phyloP scores from a whole-genome alignment of 176 grass and related monocot genomes.

The Cenchrus fungigraminus region DNA sequence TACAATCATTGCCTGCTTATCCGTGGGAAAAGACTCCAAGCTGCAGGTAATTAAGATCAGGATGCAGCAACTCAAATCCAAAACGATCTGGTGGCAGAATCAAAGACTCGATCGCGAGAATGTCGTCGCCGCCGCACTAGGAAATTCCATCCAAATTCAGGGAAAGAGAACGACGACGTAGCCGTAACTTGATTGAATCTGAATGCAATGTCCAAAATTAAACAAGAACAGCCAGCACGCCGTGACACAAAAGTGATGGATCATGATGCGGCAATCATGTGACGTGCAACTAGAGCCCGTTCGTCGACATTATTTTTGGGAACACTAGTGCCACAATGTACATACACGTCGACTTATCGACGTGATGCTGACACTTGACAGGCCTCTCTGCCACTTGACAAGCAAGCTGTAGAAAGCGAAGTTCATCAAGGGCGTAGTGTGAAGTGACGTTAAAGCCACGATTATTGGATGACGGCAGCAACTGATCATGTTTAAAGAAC shows the following conservation, averaged over 20 bases:
- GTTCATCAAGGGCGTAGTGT: background rate
- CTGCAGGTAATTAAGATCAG: background rate
- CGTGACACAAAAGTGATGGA: background rate
- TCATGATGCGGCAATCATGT: background rate
- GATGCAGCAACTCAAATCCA: conserved; percentile 15
- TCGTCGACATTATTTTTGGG: background rate
- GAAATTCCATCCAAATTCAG: conserved; percentile 30
- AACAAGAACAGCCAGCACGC: background rate
- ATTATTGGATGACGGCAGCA: conserved; percentile 22
- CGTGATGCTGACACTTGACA: background rate
- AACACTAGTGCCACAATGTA: background rate
- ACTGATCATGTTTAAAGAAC: background rate
- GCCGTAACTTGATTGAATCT: background rate
- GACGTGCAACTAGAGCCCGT: background rate
- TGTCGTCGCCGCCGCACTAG: too few relatives aligned
- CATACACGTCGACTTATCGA: background rate
- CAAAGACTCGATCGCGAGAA: background rate
- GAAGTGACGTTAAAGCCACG: background rate
- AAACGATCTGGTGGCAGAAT: background rate
- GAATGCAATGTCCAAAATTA: background rate
- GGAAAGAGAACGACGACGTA: too few relatives aligned
- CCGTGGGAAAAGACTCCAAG: background rate
- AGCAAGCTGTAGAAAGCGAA: conserved; percentile 15
- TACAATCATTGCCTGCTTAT: conserved; percentile 15
- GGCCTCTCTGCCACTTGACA: background rate